Evolutionary conservation across 2,329 filamentous ascomycete species (phyloP), one percentile per base, ranked within the genome.

Genomic region (Seiridium unicorne): DNA sequence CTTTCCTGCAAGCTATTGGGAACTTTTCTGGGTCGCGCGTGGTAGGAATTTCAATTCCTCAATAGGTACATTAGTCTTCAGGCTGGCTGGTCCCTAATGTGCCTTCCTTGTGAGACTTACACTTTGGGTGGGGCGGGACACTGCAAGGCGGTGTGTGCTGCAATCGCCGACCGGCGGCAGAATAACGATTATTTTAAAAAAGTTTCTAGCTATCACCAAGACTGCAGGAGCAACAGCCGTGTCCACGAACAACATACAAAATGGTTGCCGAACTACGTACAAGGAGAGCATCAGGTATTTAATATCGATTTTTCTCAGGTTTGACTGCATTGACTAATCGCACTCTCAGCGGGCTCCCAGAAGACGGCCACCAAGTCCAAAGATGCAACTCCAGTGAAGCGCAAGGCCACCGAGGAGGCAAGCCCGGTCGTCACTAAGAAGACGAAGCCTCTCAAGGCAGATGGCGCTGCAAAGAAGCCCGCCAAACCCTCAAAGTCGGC

Each of bases 371-470:
- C 72, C 53, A 76, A 77, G 65, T 68, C 69, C 72, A 72, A 69
- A 65, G 61, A 60, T 10, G 62, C 54, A 18, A 53, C 51, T 56
- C 44, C 63, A 62, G 57, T 69, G 58, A 76, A 77, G 68, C 73
- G 75, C 57, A 77, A 77, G 71, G 78, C 79, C n/a, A 66, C 73
- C 62, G 79, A 80, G 38, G 78, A 81, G 66, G 69, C 74, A n/a
- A 79, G 77, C 5, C 77, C 77, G 49, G 72, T 78, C 58, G 73
- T 74, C 18, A 57, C 72, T 56, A 81, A 81, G 72, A 81, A 81
- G 71, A 69, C 78, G 58, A 82, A 80, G 66, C 69, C 79, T 51
- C 72, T 69, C 13, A 77, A 78, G 68, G 59, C 65, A 38, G 57
- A 63, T 6, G 11, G 81, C 66, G 78, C 79, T 55, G 73, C 77